A percentile compares a stretch with the other conserved stretches of the same genome.
phyloP scores from a whole-genome alignment of 129 eudicot genomes.

The Saposhnikovia divaricata region DNA sequence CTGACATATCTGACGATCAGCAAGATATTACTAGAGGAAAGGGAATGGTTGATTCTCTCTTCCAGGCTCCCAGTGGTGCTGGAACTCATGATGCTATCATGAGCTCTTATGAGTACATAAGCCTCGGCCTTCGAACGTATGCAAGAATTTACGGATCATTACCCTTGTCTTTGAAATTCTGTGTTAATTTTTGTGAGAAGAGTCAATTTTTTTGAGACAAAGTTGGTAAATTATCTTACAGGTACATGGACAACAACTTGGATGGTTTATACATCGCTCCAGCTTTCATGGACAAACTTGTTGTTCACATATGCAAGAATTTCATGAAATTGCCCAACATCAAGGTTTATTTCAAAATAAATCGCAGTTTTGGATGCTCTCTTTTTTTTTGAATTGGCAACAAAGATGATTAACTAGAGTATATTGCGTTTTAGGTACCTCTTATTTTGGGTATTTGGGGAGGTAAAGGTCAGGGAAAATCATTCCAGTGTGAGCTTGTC shows the following conservation, averaged over 20 bases:
- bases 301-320: slow-evolving; percentile 96
- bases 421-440: slow-evolving; percentile 47
- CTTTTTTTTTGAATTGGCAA: not conserved
- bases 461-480: slow-evolving; percentile 99
- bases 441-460: slow-evolving; percentile 98
- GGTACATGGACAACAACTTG: slow-evolving; percentile 82
- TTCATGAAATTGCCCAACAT: slow-evolving; percentile 96
- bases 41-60: slow-evolving; percentile 80
- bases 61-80: slow-evolving; percentile 76
- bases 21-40: slow-evolving; percentile 91
- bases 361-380: not conserved
- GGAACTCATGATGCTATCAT: slow-evolving; percentile 81
- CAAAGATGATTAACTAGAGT: not conserved
- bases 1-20: slow-evolving; percentile 80
- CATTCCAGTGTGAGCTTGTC: slow-evolving; percentile 97
- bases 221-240: slow-evolving; percentile 11
- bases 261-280: slow-evolving; percentile 95
- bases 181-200: not conserved
- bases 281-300: slow-evolving; percentile 97
- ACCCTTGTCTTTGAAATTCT: not conserved
- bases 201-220: not conserved
- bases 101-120: slow-evolving; percentile 76
- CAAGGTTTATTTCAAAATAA: slow-evolving; percentile 39
- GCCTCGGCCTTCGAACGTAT: slow-evolving; percentile 62
- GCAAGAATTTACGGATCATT: slow-evolving; percentile 23